Percentiles rank a stretch among this genome's conserved stretches.
Evolutionary conservation across 352 stramenopile species (phyloP).

Genomic region (Globisporangium okanoganense): DNA sequence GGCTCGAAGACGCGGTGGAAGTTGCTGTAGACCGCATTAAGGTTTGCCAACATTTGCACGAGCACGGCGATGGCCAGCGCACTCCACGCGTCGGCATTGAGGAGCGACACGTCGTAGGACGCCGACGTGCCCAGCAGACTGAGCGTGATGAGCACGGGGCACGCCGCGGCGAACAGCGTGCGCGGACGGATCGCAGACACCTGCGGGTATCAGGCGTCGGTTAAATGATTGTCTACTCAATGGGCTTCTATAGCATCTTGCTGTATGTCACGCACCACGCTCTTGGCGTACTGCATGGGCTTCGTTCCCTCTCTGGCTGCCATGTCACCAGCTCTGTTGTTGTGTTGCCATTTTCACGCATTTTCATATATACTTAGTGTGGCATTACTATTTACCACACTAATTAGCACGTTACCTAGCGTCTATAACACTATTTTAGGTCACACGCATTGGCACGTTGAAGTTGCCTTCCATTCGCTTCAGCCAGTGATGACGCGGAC

Average conservation of each 20-base stretch:
- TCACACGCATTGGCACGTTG: too few species aligned
- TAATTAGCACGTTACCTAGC: too few species aligned
- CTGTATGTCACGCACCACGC: slow-evolving; percentile 30
- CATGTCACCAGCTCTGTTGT: not conserved
- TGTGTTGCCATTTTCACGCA: not conserved
- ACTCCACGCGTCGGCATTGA: slow-evolving; percentile 35
- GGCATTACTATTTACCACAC: too few species aligned
- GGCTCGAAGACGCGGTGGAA: slow-evolving; percentile 60
- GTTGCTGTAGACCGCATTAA: slow-evolving; percentile 69
- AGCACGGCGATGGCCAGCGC: slow-evolving; percentile 45
- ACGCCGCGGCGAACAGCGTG: slow-evolving; percentile 55
- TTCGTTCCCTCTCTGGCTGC: not conserved
- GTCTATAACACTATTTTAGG: too few species aligned
- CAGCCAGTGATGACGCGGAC: slow-evolving; percentile 87
- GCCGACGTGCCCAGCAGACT: slow-evolving; percentile 31
- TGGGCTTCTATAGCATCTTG: not conserved
- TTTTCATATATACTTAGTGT: too few species aligned
- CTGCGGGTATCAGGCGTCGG: slow-evolving; percentile 8
- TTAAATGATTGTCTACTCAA: not conserved
- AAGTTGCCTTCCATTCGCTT: not conserved
- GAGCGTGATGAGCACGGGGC: slow-evolving; percentile 48
- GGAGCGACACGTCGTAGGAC: slow-evolving; percentile 20
- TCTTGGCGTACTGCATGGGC: slow-evolving; percentile 61
- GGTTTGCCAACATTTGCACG: slow-evolving; percentile 65
- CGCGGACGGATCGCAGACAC: slow-evolving; percentile 44